These are phyloP conservation scores for Clarireedia hainanense DNA, from an alignment of 2,329 filamentous ascomycete genomes.

Conservation along the genomic window DNA sequence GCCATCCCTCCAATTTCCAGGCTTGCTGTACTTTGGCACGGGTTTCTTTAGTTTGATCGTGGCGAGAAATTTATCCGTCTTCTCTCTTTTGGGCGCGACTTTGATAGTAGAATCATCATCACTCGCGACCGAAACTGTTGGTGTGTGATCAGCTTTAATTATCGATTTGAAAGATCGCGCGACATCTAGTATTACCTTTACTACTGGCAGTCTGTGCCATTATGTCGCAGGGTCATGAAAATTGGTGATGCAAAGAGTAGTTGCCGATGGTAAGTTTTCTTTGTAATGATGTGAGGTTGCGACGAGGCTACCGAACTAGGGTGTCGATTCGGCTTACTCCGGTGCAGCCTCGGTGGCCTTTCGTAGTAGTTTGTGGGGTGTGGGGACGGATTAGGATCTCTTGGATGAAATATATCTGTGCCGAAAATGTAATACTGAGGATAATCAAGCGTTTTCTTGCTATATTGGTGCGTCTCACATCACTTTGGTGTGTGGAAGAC, in stretches of 20 bases:
- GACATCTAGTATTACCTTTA: constrained; percentile 8
- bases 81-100: constrained; percentile 45
- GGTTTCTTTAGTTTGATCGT: constrained; percentile 56
- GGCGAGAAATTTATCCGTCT: constrained; percentile 36
- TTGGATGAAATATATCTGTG: no score
- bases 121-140: constrained; percentile 21
- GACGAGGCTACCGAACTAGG: not conserved
- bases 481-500: no score
- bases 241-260: not conserved
- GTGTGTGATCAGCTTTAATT: not conserved
- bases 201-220: not conserved
- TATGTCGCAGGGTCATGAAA: not conserved
- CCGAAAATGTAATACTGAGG: no score
- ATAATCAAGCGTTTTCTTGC: no score
- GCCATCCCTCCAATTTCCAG: constrained; percentile 66
- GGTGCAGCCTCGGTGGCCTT: no score
- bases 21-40: constrained; percentile 53
- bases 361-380: no score
- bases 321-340: not conserved
- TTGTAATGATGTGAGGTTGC: not conserved
- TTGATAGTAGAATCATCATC: constrained; percentile 55
- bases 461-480: no score
- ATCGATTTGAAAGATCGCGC: not conserved
- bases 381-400: no score
- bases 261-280: not conserved